Conservation (phyloP, 164 flowering plant genomes). For the Magnolia kwangsiensis region DNA sequence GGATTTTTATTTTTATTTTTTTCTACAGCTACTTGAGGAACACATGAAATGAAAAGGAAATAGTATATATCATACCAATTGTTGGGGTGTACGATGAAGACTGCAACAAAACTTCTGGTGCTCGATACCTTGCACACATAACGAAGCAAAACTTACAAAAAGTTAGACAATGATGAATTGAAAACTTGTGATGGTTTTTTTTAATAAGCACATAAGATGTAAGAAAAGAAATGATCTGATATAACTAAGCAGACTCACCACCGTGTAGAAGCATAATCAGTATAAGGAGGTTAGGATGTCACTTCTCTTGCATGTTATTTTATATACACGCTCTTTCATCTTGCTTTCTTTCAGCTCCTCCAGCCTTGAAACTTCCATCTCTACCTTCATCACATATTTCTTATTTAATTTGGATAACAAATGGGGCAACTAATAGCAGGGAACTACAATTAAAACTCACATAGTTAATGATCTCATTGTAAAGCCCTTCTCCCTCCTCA, state of each 20-base stretch:
- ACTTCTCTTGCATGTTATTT: slow-evolving; percentile 58
- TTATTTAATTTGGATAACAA: too few relatives aligned
- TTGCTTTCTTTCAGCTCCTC: too few relatives aligned
- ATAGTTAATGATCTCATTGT: too few relatives aligned
- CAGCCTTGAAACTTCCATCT: too few relatives aligned
- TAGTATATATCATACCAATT: slow-evolving; percentile 43
- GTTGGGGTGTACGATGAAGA: slow-evolving; percentile 73
- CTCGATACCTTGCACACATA: slow-evolving; percentile 68
- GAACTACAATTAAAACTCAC: too few relatives aligned
- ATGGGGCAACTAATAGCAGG: too few relatives aligned
- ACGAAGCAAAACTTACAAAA: slow-evolving; percentile 3
- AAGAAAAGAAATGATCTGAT: neutral
- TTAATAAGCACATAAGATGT: neutral
- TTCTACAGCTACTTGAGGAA: neutral
- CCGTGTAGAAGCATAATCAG: slow-evolving; percentile 85
- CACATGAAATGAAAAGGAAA: neutral
- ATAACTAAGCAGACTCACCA: slow-evolving; percentile 46
- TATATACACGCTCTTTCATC: too few relatives aligned
- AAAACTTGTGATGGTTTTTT: neutral
- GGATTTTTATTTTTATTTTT: too few relatives aligned
- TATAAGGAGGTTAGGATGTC: slow-evolving; percentile 70
- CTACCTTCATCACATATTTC: too few relatives aligned
- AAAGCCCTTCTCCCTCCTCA: too few relatives aligned
- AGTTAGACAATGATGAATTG: neutral
- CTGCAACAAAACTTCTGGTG: slow-evolving; percentile 92